Conservation (phyloP, 2,329 filamentous ascomycete genomes). For the Alternaria brassicae region DNA sequence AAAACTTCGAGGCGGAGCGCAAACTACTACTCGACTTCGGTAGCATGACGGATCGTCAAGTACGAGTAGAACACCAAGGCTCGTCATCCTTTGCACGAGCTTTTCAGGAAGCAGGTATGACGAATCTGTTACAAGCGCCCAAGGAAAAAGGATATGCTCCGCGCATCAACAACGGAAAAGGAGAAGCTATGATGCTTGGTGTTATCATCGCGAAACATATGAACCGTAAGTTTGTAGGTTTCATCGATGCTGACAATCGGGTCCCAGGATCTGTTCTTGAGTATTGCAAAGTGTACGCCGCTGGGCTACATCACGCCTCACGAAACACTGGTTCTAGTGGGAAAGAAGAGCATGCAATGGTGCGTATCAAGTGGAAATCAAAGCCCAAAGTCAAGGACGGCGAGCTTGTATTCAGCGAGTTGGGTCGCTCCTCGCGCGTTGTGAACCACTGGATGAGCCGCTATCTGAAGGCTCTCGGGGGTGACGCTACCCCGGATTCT, state of each 20-base stretch:
- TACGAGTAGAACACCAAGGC: conserved; percentile 17
- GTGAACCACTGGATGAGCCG: conserved; percentile 26
- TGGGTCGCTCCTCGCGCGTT: conserved; percentile 22
- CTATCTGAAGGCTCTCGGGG: conserved; percentile 1
- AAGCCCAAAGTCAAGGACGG: conserved; percentile 22
- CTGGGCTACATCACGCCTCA: conserved; percentile 18
- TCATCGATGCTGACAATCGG: conserved; percentile 28
- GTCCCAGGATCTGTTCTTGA: conserved; percentile 25
- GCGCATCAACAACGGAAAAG: conserved; percentile 23
- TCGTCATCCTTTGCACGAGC: conserved; percentile 17
- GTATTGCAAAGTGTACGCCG: conserved; percentile 28
- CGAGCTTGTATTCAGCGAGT: conserved; percentile 15
- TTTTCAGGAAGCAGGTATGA: conserved; percentile 13
- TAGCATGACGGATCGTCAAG: conserved; percentile 2
- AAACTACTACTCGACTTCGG: conserved; percentile 12
- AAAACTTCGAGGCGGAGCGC: conserved; percentile 14
- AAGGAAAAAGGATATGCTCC: background rate
- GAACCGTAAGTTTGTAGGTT: conserved; percentile 16
- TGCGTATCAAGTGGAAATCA: conserved; percentile 29
- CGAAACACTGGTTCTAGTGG: background rate
- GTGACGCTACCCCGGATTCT: background rate
- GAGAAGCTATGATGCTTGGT: conserved; percentile 27
- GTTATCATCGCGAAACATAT: conserved; percentile 16
- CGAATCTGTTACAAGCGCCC: conserved; percentile 1
- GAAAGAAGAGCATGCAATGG: conserved; percentile 16